phyloP scores from a whole-genome alignment of 1,139 yeast species.

The Pichia sp. region DNA sequence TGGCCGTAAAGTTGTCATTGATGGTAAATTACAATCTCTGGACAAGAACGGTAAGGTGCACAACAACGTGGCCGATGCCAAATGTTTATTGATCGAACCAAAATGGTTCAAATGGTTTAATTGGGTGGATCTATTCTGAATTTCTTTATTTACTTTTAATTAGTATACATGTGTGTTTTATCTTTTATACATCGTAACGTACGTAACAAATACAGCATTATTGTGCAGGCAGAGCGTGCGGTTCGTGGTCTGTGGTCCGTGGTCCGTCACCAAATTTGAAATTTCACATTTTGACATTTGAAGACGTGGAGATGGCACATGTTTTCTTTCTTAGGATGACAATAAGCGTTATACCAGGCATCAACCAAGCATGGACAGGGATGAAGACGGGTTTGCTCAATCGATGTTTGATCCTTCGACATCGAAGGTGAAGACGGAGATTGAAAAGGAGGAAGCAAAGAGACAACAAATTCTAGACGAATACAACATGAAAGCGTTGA shows the following conservation, averaged over 20 bases:
- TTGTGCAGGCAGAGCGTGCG: too few relatives aligned
- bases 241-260: too few relatives aligned
- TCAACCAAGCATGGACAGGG: constrained; percentile 1
- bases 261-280: too few relatives aligned
- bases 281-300: too few relatives aligned
- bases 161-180: too few relatives aligned
- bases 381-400: constrained; percentile 10
- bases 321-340: too few relatives aligned
- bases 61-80: constrained; percentile 50
- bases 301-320: too few relatives aligned
- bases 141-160: not conserved
- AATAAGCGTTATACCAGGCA: too few relatives aligned
- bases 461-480: constrained; percentile 27
- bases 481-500: constrained; percentile 43
- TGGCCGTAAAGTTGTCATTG: constrained; percentile 80
- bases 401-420: constrained; percentile 8
- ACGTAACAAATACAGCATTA: too few relatives aligned
- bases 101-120: constrained; percentile 70
- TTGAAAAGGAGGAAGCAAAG: constrained; percentile 23
- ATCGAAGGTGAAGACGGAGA: not conserved
- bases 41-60: constrained; percentile 1
- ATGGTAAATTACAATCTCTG: constrained; percentile 42
- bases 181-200: too few relatives aligned
- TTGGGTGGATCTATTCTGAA: constrained; percentile 50
- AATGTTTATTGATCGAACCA: constrained; percentile 72